These are phyloP conservation scores for Acer saccharum DNA, from an alignment of 345 rosid species.

Conservation along the genomic window DNA sequence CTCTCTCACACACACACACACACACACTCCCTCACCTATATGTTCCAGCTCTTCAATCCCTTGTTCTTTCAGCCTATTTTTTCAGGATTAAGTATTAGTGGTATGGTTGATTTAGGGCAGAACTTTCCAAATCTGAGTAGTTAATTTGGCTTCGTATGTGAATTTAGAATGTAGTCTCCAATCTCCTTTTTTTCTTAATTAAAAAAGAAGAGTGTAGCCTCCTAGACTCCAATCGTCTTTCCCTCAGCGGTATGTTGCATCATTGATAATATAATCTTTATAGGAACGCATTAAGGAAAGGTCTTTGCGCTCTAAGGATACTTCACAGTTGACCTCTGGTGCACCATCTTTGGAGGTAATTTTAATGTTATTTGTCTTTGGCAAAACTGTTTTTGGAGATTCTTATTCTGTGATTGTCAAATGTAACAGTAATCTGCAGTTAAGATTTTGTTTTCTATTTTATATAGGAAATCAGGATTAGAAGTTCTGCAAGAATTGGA, in stretches of 20 bases:
- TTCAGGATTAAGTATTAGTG: not conserved
- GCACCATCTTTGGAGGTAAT: conserved; percentile 64
- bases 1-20: not conserved
- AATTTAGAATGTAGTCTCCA: not conserved
- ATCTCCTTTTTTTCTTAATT: not conserved
- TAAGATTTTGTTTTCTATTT: conserved; percentile 24
- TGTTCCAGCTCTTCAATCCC: not conserved
- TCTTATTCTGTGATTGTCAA: not conserved
- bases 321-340: conserved; percentile 50
- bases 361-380: not conserved
- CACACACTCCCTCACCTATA: not conserved
- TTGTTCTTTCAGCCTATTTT: not conserved
- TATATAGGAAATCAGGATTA: conserved; percentile 52
- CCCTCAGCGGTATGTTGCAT: not conserved
- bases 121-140: not conserved
- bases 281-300: conserved; percentile 93
- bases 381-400: not conserved
- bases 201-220: not conserved
- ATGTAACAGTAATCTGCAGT: conserved; percentile 18
- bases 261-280: conserved; percentile 14
- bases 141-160: not conserved
- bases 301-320: conserved; percentile 59
- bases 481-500: conserved; percentile 50
- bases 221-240: not conserved
- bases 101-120: not conserved